Conservation (phyloP, 2,329 filamentous ascomycete genomes). For the Alternaria incomplexa region DNA sequence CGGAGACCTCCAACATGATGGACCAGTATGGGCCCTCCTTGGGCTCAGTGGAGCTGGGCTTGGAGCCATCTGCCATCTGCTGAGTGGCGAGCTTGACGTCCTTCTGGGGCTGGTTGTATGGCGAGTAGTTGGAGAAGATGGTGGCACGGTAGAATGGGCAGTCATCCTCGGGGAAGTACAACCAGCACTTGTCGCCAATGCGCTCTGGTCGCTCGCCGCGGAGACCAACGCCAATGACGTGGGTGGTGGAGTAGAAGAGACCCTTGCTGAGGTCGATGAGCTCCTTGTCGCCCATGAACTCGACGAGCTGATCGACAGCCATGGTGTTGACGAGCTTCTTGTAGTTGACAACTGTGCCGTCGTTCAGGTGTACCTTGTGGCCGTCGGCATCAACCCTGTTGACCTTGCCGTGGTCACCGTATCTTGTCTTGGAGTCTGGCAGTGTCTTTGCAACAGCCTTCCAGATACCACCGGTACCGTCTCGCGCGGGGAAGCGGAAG, state of each 20-base stretch:
- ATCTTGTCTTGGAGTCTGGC: slow-evolving; percentile 88
- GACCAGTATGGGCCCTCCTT: slow-evolving; percentile 98
- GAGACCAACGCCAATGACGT: slow-evolving; percentile 95
- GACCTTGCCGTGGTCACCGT: slow-evolving; percentile 84
- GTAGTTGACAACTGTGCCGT: slow-evolving; percentile 89
- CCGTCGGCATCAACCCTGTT: slow-evolving; percentile 83
- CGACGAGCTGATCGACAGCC: slow-evolving; percentile 86
- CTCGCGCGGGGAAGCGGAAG: slow-evolving; percentile 95
- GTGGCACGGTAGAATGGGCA: slow-evolving; percentile 99
- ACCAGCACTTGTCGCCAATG: slow-evolving; percentile 99
- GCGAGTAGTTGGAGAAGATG: slow-evolving; percentile 99
- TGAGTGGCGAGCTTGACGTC: slow-evolving; percentile 85
- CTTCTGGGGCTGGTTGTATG: slow-evolving; percentile 90
- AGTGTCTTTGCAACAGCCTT: slow-evolving; percentile 94
- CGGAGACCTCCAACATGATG: slow-evolving; percentile 98
- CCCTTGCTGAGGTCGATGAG: slow-evolving; percentile 83
- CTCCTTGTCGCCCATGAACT: slow-evolving; percentile 87
- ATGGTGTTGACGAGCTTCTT: slow-evolving; percentile 94
- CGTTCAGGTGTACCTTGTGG: slow-evolving; percentile 80
- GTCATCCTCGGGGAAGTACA: slow-evolving; percentile 99
- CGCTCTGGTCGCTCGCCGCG: slow-evolving; percentile 89
- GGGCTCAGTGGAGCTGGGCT: slow-evolving; percentile 72
- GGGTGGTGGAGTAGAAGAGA: slow-evolving; percentile 95
- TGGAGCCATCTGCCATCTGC: slow-evolving; percentile 84
- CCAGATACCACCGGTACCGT: slow-evolving; percentile 98